Base-by-base conservation (phyloP, 305 asterid genomes). In the Fraxinus sp. region DNA sequence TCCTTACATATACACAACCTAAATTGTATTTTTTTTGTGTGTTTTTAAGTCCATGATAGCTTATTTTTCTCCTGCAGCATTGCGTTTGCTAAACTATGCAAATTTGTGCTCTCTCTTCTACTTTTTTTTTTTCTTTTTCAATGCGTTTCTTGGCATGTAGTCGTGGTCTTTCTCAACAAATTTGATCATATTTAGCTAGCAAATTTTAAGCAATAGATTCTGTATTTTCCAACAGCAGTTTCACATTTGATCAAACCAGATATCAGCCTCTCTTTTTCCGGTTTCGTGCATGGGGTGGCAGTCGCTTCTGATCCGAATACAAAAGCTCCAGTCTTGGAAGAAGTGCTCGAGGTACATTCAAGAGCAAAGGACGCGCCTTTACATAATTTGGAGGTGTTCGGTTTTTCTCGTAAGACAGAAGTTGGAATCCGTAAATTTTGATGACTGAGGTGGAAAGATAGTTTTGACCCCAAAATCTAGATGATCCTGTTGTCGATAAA, bases 381-480 rank as follows among this genome's bases (percentile, higher is more conserved):
- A 94, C 87, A 94, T 94, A 73, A 83, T 94, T 7, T 94, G 98
- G 98, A 90, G 87, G 86, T 94, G 98, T 86, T 91, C 91, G 0
- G 78, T 91, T 5, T 85, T 85, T 79, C 97, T 94, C 30, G 86
- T 94, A 68, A 84, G 88, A 4, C 86, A 82, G 88, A 91, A 92
- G 85, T 55, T 89, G 64, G 87, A 88, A 83, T 84, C 84, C 49
- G 37, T 84, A 33, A 77, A 72, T 73, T 62, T 88, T n/a, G 89
- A 88, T 1, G 89, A 89, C 39, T 87, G 82, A 87, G 20, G 72
- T 46, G 33, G 30, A 79, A 55, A 14, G 74, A 26, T 46, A 49
- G 62, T 49, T 49, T 49, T 3, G 76, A 72, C 76, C 16, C n/a
- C 44, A 72, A 71, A 71, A 68, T 68, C 36, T 68, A 68, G 4